A percentile compares a stretch with the other conserved stretches of the same genome.
Conservation (phyloP, 192 early-diverging fungal genomes). For the Gamsiella multidivaricata region DNA sequence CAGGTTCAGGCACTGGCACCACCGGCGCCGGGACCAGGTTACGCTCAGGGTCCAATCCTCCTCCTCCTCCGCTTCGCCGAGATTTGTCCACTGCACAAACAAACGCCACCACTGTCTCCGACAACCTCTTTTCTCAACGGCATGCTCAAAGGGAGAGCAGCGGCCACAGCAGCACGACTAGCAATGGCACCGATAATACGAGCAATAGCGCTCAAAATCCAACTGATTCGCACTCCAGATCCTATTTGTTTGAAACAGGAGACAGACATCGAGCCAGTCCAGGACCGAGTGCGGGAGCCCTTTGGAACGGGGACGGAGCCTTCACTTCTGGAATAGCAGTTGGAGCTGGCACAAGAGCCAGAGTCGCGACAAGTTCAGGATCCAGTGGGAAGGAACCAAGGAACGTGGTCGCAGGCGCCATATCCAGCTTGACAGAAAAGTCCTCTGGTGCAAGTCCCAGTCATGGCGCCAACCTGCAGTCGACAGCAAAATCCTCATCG, state of each 20-base stretch:
- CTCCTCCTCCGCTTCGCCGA: slow-evolving; percentile 19
- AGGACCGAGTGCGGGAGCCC: neutral
- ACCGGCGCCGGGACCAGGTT: slow-evolving; percentile 1
- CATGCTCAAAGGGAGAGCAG: slow-evolving; percentile 10
- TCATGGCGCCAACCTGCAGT: neutral
- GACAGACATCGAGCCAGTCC: slow-evolving; percentile 10
- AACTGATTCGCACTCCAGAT: neutral
- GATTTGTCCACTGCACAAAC: slow-evolving; percentile 2
- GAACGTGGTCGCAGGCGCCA: neutral
- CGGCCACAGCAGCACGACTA: too few relatives aligned
- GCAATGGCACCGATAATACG: slow-evolving; percentile 2
- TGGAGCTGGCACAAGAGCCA: slow-evolving; percentile 10
- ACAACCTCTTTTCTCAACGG: slow-evolving; percentile 12
- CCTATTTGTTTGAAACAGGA: slow-evolving; percentile 2
- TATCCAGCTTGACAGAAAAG: slow-evolving; percentile 4
- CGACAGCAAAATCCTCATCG: slow-evolving; percentile 1
- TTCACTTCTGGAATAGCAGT: neutral
- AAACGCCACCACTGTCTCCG: slow-evolving; percentile 2
- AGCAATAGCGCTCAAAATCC: neutral
- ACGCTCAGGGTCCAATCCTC: slow-evolving; percentile 39
- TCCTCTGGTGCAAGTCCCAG: neutral
- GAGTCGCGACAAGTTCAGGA: slow-evolving; percentile 27
- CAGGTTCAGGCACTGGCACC: slow-evolving; percentile 3
- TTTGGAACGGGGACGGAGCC: neutral
- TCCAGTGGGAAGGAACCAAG: slow-evolving; percentile 1